phyloP scores from a whole-genome alignment of 768 basidiomycete genomes.

The Nidula microcarpa region DNA sequence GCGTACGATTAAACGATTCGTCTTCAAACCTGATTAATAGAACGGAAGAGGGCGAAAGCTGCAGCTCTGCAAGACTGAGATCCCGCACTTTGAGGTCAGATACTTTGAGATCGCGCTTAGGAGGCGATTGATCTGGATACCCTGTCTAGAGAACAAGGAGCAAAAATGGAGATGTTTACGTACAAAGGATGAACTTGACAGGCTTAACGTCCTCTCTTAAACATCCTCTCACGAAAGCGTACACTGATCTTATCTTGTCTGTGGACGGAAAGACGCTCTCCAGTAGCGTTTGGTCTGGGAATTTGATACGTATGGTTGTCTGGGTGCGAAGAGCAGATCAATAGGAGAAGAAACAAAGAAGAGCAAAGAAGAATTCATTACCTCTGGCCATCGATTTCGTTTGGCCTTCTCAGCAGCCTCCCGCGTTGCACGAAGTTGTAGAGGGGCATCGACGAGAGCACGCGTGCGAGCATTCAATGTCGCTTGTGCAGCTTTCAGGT shows the following conservation, averaged over 20 bases:
- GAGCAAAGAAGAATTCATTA: conserved; percentile 23
- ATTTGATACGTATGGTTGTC: conserved; percentile 82
- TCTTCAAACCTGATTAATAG: conserved; percentile 76
- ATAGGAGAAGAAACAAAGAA: background rate
- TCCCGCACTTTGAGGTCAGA: conserved; percentile 74
- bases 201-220: conserved; percentile 74
- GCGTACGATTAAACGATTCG: conserved; percentile 63
- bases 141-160: background rate
- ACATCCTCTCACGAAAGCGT: conserved; percentile 75
- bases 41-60: conserved; percentile 77
- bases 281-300: conserved; percentile 76
- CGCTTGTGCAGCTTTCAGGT: conserved; percentile 66
- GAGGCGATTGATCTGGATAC: conserved; percentile 69
- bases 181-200: conserved; percentile 84
- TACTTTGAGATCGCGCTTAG: conserved; percentile 79
- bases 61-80: conserved; percentile 62
- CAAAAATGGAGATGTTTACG: conserved; percentile 17
- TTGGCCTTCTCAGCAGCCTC: conserved; percentile 61
- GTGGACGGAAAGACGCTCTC: conserved; percentile 77
- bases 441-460: conserved; percentile 64
- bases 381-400: conserved; percentile 70
- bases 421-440: conserved; percentile 60
- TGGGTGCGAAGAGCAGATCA: conserved; percentile 20
- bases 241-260: conserved; percentile 77
- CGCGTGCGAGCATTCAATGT: conserved; percentile 59